Evolutionary conservation across 2,329 filamentous ascomycete genomes (phyloP).

Genomic region (Aureobasidium sp.): DNA sequence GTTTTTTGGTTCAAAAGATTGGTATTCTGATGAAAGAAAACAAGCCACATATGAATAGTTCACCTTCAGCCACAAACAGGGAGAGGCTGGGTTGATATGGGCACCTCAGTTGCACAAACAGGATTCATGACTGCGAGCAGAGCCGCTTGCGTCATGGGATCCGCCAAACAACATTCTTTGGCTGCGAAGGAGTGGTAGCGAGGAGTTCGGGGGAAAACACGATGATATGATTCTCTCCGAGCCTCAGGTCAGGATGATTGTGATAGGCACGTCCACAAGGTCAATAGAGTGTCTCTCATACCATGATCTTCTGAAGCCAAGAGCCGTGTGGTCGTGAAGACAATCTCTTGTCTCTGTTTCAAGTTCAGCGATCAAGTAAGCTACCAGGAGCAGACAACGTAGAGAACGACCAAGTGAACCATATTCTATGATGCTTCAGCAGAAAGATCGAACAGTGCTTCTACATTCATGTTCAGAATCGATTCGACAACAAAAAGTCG

Average conservation of each 20-base stretch:
- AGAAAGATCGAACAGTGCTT: background rate
- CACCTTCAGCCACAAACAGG: slow-evolving; percentile 5
- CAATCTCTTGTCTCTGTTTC: background rate
- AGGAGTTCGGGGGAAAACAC: too few species aligned
- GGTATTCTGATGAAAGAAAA: background rate
- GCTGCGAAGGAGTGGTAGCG: background rate
- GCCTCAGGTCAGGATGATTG: background rate
- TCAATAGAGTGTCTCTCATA: background rate
- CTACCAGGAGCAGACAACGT: background rate
- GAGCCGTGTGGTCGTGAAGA: background rate
- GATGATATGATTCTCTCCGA: background rate
- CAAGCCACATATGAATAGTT: slow-evolving; percentile 1
- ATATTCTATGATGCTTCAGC: too few species aligned
- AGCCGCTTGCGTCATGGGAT: slow-evolving; percentile 12
- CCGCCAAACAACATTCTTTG: background rate
- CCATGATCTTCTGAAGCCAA: background rate
- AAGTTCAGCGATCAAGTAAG: too few species aligned
- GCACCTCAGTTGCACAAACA: background rate
- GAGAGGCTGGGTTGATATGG: slow-evolving; percentile 12
- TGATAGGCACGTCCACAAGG: background rate
- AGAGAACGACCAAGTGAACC: background rate
- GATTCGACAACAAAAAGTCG: background rate
- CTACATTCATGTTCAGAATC: background rate
- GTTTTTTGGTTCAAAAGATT: background rate
- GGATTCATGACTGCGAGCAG: slow-evolving; percentile 4